Evolutionary conservation across 257 asterid species (phyloP), one percentile per base, ranked within the genome.

Genomic region (Solanum tarapatanum): DNA sequence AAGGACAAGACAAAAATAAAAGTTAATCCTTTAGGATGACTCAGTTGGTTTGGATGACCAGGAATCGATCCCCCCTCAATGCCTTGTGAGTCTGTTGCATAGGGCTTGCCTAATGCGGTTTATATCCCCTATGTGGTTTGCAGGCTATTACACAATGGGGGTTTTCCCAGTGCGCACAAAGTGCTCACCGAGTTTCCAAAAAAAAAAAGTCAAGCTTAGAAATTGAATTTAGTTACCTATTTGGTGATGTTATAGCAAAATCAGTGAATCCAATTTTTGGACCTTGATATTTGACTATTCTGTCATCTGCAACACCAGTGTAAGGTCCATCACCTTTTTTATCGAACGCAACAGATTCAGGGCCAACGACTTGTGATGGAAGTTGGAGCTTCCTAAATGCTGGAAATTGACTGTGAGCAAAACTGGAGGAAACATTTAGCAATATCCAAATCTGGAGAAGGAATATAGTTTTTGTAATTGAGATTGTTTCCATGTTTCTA

Each of bases 241-340:
- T 23, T 43, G 86, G 86, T 82, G 86, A 82, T 43, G 86, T 82
- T 11, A 35, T 19, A 32, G 86, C 72, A 48, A 82, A 6, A 35
- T 51, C 86, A 11, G 24, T 51, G 66, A 82, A 82, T 3, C 87
- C 88, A 28, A 28, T 4, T 12, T 48, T 39, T 2, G 90, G 86
- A 73, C 87, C 91, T 33, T 84, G 7, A 37, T 62, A 10, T 72
- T 85, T 91, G 82, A 93, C 89, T 39, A 94, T 77, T 60, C 93
- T 90, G 36, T 94, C 97, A 86, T 93, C 95, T 28, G 35, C 89
- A 12, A 93, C 91, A 21, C 91, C 94, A 3, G 91, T 89, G 87
- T 93, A 92, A 19, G 93, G 92, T 30, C 92, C 94, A 3, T 13
- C 35, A 4, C 83, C 86, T 33, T 43, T 28, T 28, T 88, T 82